Conservation (phyloP, 306 rosid species). For the Gleditsia sinensis region DNA sequence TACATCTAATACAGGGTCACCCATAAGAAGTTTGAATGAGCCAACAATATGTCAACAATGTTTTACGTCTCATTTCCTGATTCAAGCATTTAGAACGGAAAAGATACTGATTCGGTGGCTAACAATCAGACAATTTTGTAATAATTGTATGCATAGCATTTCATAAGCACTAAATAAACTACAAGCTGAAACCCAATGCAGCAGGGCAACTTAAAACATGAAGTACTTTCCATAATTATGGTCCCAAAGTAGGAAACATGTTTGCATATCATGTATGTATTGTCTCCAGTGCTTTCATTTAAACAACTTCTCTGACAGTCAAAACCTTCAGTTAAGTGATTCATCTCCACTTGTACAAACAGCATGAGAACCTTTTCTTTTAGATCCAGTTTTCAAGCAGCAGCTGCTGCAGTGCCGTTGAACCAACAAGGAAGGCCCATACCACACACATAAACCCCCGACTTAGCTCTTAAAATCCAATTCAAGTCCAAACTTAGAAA, state of each 20-base stretch:
- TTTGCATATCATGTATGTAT: neutral
- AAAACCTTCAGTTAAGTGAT: neutral
- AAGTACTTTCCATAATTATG: neutral
- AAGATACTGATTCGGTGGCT: neutral
- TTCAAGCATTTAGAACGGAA: neutral
- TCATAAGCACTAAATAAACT: neutral
- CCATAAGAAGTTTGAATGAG: neutral
- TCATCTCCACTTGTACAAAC: constrained; percentile 17
- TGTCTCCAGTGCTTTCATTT: neutral
- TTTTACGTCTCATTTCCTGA: neutral
- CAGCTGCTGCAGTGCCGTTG: neutral
- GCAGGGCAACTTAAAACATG: neutral
- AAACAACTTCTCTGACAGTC: neutral
- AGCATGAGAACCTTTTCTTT: constrained; percentile 7
- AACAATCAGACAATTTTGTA: neutral
- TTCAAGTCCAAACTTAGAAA: neutral
- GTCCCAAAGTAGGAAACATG: neutral
- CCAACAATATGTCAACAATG: neutral
- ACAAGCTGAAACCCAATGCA: neutral
- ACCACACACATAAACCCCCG: neutral
- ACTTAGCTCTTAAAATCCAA: constrained; percentile 2
- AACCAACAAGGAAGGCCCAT: neutral
- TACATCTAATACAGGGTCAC: neutral
- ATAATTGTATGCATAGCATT: neutral
- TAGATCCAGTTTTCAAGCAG: constrained; percentile 3